Evolutionary conservation across 2,329 filamentous ascomycete species (phyloP), one percentile per base, ranked within the genome.

Genomic region (Diaporthe citrichinensis): DNA sequence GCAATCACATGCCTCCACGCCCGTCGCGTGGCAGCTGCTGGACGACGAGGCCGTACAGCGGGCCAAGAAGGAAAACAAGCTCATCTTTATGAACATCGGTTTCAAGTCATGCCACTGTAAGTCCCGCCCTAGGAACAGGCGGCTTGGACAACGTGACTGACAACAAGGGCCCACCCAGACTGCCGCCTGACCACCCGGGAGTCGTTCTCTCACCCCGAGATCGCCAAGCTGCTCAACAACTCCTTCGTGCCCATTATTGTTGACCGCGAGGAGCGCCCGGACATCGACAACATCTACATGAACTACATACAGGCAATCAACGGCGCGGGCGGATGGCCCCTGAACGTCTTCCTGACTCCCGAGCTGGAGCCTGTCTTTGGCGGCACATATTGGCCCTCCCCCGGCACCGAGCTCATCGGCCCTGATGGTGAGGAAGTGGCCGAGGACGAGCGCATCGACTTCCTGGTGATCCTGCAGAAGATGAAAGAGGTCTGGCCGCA

Each of bases 231-330:
- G 74, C 89, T 99, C 49, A 99, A 98, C 86, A 88, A 93, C 76
- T 91, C 92, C 74, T 99, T 98, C 83, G 92, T 99, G 59, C 96
- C 97, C 5, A 92, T 98, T 83, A 94, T 98, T 80, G 91, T 98
- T 81, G 97, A 99, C 84, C 92, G 96, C 76, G 97, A 99, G 84
- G 95, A 98, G 84, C 92, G 96, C 36, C 96, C 96, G 12, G 96
- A 98, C 82, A 92, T 98, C 78, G 97, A 99, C 82, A 92, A 94
- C 77, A 96, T 98, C 78, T 98, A 98, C 84, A 98, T 98, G 95
- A 98, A 98, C 86, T 99, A 98, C 84, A 93, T 98, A 55, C 95
- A 98, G 83, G 96, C 96, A 1, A 96, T 97, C 15, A 98, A 94
- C 75, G 95, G 94, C 28, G 93, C 91, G 2, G 96, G 95, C 14